Percentiles rank a stretch among this genome's conserved stretches.
These are phyloP conservation scores for Fusarium annulatum DNA, from an alignment of 2,329 filamentous ascomycete genomes.

Conservation along the genomic window DNA sequence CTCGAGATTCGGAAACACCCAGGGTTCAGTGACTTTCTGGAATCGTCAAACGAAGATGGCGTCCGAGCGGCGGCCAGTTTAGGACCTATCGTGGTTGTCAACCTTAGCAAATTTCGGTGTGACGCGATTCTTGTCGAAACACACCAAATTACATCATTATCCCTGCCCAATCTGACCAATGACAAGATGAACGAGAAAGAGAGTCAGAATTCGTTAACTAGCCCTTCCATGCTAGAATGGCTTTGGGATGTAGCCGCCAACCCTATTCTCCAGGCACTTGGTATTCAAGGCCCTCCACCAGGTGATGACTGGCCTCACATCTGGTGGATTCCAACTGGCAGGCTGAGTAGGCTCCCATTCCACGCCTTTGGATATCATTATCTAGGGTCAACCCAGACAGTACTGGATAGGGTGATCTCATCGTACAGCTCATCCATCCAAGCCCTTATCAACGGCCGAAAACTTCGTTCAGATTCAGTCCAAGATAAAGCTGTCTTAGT, in stretches of 20 bases:
- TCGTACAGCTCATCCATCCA: background rate
- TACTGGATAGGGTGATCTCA: background rate
- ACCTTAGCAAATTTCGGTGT: background rate
- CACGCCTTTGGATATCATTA: background rate
- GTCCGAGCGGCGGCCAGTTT: background rate
- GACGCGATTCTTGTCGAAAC: background rate
- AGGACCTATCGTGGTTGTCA: background rate
- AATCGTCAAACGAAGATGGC: accelerated
- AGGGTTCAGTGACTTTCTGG: background rate
- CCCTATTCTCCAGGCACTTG: background rate
- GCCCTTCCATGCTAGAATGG: background rate
- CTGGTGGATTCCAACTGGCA: background rate
- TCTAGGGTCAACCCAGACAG: background rate
- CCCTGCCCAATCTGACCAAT: accelerated
- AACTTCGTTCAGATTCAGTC: background rate
- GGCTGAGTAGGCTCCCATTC: background rate
- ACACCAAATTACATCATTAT: background rate
- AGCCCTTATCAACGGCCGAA: background rate
- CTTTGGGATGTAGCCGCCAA: background rate
- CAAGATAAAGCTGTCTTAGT: background rate
- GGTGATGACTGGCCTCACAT: background rate
- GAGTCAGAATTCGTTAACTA: background rate
- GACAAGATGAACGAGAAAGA: background rate
- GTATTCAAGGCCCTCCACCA: accelerated
- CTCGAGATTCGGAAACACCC: background rate